These are phyloP conservation scores for Daldinia bambusicola DNA, from an alignment of 495 filamentous ascomycete species.

Conservation along the genomic window DNA sequence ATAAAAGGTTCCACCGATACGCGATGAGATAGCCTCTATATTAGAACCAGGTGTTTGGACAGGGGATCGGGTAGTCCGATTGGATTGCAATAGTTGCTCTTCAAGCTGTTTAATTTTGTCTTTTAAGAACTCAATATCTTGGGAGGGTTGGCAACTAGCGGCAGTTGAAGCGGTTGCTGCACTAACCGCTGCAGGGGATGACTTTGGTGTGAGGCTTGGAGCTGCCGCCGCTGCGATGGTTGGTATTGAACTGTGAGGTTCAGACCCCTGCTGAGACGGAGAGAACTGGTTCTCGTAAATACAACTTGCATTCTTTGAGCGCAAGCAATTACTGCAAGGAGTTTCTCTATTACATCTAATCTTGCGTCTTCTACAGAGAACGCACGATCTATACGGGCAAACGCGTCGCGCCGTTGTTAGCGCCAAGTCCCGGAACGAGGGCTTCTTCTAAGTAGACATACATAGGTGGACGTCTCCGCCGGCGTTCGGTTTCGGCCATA, in stretches of 20 bases:
- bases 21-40: conserved; percentile 38
- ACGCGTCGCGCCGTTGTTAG: conserved; percentile 11
- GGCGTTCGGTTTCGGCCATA: conserved; percentile 54
- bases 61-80: conserved; percentile 23
- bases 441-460: conserved; percentile 41
- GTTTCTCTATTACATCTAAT: conserved; percentile 61
- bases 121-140: conserved; percentile 54
- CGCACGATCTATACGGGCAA: conserved; percentile 56
- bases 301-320: conserved; percentile 57
- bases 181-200: conserved; percentile 22
- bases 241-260: conserved; percentile 9
- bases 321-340: conserved; percentile 64
- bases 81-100: conserved; percentile 53
- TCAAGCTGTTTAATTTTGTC: conserved; percentile 58
- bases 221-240: conserved; percentile 6
- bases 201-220: conserved; percentile 27
- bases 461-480: conserved; percentile 61
- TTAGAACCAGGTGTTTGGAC: conserved; percentile 37
- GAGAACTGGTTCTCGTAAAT: conserved; percentile 47
- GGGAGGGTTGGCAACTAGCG: conserved; percentile 44
- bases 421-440: conserved; percentile 15
- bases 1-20: conserved; percentile 35
- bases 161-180: conserved; percentile 48
- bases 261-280: conserved; percentile 20
- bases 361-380: conserved; percentile 60